A percentile compares a stretch with the other conserved stretches of the same genome.
Conservation (phyloP, 768 basidiomycete species). For the Lyophyllum decastes region DNA sequence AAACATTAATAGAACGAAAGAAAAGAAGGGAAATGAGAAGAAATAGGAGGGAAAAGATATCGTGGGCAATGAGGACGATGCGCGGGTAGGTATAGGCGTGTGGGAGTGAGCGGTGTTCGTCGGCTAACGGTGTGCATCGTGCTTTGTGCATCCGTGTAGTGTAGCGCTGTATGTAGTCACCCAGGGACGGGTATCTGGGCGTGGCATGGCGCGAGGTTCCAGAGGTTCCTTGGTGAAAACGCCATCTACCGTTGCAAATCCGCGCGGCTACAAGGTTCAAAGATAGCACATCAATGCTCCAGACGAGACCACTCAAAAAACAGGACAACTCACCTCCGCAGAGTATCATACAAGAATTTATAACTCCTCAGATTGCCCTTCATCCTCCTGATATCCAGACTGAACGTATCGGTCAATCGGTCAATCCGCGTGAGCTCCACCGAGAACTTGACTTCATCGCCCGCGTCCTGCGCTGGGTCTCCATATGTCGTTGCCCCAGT, state of each 20-base stretch:
- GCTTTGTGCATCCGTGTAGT: neutral
- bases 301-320: neutral
- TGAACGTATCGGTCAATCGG: constrained; percentile 87
- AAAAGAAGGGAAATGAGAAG: neutral
- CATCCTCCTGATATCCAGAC: constrained; percentile 87
- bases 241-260: constrained; percentile 39
- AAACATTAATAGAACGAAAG: neutral
- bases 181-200: neutral
- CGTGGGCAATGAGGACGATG: neutral
- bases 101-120: neutral
- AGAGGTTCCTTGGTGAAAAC: neutral
- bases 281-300: constrained; percentile 8
- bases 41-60: neutral
- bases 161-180: neutral
- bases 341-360: constrained; percentile 86
- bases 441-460: constrained; percentile 95
- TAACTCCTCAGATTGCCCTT: constrained; percentile 94
- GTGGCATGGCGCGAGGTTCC: neutral
- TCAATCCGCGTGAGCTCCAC: constrained; percentile 92
- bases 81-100: neutral
- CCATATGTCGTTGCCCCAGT: constrained; percentile 70
- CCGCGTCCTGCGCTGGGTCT: constrained; percentile 75
- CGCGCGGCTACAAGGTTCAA: constrained; percentile 41
- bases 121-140: neutral
- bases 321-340: constrained; percentile 70